Evolutionary conservation across 2,329 filamentous ascomycete genomes (phyloP).

Genomic region (Anthostomella pinea): DNA sequence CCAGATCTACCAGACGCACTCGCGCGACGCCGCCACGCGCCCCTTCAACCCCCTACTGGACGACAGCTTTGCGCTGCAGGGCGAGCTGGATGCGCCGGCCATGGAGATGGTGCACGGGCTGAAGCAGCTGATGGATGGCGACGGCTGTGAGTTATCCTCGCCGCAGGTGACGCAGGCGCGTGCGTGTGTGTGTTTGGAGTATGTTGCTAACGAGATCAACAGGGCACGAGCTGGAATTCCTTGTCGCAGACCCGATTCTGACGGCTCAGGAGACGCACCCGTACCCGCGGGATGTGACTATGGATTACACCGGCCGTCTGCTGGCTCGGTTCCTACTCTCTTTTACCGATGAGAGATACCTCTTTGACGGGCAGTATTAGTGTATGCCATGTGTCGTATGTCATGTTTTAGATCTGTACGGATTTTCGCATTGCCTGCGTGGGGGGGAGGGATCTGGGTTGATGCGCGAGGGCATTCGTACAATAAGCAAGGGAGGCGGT

Average conservation of each 20-base stretch:
- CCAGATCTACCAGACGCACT: conserved; percentile 57
- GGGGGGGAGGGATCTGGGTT: no score
- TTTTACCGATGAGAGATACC: conserved; percentile 48
- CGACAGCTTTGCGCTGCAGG: conserved; percentile 27
- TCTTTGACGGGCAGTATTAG: conserved; percentile 40
- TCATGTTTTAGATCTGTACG: no score
- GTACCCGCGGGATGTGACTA: conserved; percentile 45
- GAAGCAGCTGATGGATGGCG: conserved; percentile 40
- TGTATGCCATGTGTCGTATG: background rate
- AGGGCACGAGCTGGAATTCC: conserved; percentile 42
- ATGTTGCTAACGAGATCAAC: conserved; percentile 13
- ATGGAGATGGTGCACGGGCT: conserved; percentile 42
- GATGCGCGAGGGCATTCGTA: no score
- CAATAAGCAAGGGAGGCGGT: no score
- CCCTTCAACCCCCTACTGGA: conserved; percentile 57
- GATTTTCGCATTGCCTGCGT: conserved; percentile 1
- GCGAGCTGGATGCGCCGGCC: conserved; percentile 43
- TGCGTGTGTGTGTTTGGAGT: no score
- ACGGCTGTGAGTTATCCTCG: conserved; percentile 37
- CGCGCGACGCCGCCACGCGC: conserved; percentile 44
- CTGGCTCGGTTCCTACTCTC: conserved; percentile 54
- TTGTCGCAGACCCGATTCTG: conserved; percentile 46
- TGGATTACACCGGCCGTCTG: conserved; percentile 52
- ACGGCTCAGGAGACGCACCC: conserved; percentile 44
- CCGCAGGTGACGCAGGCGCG: no score